Evolutionary conservation across 108 stramenopile species (phyloP).

Genomic region (Asterionellopsis glacialis): DNA sequence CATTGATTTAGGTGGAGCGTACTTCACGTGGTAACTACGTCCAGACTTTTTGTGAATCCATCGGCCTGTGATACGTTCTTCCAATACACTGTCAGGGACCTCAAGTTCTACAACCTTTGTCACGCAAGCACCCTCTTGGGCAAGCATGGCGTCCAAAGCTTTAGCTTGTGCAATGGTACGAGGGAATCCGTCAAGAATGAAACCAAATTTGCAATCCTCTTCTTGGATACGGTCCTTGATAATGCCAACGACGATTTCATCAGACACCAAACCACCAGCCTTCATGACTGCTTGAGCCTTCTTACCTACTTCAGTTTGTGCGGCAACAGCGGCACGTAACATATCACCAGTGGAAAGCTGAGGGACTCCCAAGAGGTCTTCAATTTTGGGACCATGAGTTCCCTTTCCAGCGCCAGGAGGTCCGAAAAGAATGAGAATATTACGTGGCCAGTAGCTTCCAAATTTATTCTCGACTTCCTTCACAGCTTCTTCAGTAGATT

Average conservation of each 20-base stretch:
- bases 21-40: conserved; percentile 96
- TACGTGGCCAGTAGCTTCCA: conserved; percentile 88
- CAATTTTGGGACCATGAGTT: conserved; percentile 88
- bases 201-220: conserved; percentile 91
- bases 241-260: conserved; percentile 96
- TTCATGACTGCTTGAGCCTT: conserved; percentile 98
- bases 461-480: conserved; percentile 73
- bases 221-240: conserved; percentile 91
- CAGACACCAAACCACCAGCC: conserved; percentile 91
- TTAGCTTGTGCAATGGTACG: conserved; percentile 94
- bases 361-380: conserved; percentile 76
- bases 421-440: conserved; percentile 72
- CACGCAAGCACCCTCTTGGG: conserved; percentile 83
- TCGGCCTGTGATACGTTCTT: conserved; percentile 96
- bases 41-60: conserved; percentile 93
- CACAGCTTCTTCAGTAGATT: conserved; percentile 35
- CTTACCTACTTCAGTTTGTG: conserved; percentile 91
- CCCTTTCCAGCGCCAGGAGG: conserved; percentile 56
- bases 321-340: conserved; percentile 97
- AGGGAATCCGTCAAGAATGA: conserved; percentile 98
- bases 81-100: conserved; percentile 92
- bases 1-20: conserved; percentile 90
- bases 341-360: conserved; percentile 97
- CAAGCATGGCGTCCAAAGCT: conserved; percentile 92
- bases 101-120: conserved; percentile 91